A percentile compares a stretch with the other conserved stretches of the same genome.
Evolutionary conservation across 2,329 filamentous ascomycete genomes (phyloP).

Genomic region (Penicillium sp.): DNA sequence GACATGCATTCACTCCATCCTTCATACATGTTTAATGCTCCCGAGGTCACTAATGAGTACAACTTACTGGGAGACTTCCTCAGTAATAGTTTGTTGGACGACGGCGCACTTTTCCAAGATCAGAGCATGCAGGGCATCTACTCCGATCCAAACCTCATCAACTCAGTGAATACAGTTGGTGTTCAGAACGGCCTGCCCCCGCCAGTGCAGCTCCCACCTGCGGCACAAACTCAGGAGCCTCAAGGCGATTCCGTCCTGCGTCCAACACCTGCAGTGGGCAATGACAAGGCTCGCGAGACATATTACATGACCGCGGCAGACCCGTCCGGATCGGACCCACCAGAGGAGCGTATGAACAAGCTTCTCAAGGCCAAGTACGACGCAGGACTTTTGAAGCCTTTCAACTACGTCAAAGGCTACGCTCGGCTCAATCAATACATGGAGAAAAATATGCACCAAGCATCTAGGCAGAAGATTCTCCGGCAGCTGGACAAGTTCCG

Average conservation of each 20-base stretch:
- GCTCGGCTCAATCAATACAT: slow-evolving; percentile 87
- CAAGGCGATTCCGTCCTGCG: slow-evolving; percentile 62
- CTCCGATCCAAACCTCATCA: slow-evolving; percentile 60
- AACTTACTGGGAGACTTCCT: slow-evolving; percentile 96
- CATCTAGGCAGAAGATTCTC: slow-evolving; percentile 86
- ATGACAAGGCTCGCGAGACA: slow-evolving; percentile 72
- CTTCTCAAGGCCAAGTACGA: slow-evolving; percentile 95
- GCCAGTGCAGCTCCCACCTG: slow-evolving; percentile 41
- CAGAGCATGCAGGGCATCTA: slow-evolving; percentile 68
- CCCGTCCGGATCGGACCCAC: slow-evolving; percentile 80
- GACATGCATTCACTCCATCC: slow-evolving; percentile 94
- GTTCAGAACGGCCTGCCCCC: slow-evolving; percentile 39
- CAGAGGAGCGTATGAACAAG: slow-evolving; percentile 93
- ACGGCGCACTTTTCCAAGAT: slow-evolving; percentile 68
- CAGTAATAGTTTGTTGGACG: slow-evolving; percentile 87
- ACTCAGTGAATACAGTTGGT: slow-evolving; percentile 45
- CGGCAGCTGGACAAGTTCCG: slow-evolving; percentile 90
- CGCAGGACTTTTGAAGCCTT: slow-evolving; percentile 89
- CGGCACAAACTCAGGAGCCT: slow-evolving; percentile 35
- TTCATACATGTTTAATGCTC: slow-evolving; percentile 92
- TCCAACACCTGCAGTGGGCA: slow-evolving; percentile 63
- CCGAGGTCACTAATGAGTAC: slow-evolving; percentile 95
- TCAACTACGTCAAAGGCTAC: slow-evolving; percentile 98
- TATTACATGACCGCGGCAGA: slow-evolving; percentile 98
- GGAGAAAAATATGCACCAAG: slow-evolving; percentile 79